phyloP scores from a whole-genome alignment of 768 basidiomycete species.

The Austroboletus festivus region DNA sequence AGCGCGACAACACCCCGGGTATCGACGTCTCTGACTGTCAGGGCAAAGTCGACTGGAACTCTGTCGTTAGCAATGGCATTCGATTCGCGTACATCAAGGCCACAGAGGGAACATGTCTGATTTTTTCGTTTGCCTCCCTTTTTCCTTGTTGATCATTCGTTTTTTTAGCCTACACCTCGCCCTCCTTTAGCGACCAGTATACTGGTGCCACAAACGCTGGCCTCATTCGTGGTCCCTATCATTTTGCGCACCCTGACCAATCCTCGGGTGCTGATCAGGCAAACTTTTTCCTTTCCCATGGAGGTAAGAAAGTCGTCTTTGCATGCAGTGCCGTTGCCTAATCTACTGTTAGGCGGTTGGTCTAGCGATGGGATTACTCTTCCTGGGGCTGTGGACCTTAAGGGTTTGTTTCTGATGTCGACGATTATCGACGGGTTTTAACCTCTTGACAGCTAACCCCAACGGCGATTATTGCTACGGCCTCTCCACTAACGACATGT shows the following conservation, averaged over 20 bases:
- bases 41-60: constrained; percentile 47
- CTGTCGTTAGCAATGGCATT: constrained; percentile 49
- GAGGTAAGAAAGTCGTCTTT: constrained; percentile 34
- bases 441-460: background rate
- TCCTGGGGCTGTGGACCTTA: constrained; percentile 49
- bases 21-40: constrained; percentile 58
- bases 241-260: constrained; percentile 54
- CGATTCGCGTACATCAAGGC: constrained; percentile 65
- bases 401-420: constrained; percentile 19
- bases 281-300: constrained; percentile 48
- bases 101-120: constrained; percentile 56
- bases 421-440: background rate
- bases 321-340: background rate
- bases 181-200: constrained; percentile 46
- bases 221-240: constrained; percentile 59
- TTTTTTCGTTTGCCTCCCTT: background rate
- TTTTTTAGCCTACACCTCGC: constrained; percentile 19
- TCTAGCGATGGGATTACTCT: too few relatives aligned
- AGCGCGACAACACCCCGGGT: constrained; percentile 42
- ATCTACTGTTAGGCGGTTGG: constrained; percentile 48
- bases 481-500: background rate
- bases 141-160: background rate
- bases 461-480: background rate
- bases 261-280: constrained; percentile 59
- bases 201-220: constrained; percentile 52